Conservation (phyloP, 2,329 filamentous ascomycete species). For the Diaporthe citriasiana region DNA sequence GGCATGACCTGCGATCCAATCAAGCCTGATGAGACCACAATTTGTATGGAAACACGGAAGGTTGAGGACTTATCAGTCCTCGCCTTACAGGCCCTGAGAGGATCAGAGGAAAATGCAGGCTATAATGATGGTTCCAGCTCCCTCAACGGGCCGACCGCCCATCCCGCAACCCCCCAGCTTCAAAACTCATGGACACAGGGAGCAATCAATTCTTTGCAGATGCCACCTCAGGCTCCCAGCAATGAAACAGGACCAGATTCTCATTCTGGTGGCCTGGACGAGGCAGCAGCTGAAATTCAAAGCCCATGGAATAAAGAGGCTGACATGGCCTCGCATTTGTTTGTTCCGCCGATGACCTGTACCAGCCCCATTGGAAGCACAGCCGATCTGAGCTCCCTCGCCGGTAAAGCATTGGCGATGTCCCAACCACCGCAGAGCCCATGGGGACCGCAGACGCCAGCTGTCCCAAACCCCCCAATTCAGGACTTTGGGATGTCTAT, state of each 20-base stretch:
- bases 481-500: slow-evolving; percentile 64
- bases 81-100: neutral
- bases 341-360: slow-evolving; percentile 28
- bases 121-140: neutral
- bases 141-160: neutral
- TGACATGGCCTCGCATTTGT: slow-evolving; percentile 28
- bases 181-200: slow-evolving; percentile 18
- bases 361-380: slow-evolving; percentile 24
- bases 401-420: slow-evolving; percentile 36
- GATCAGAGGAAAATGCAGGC: neutral
- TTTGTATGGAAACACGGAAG: neutral
- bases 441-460: slow-evolving; percentile 39
- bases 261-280: neutral
- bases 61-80: neutral
- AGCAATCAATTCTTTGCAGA: neutral
- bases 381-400: slow-evolving; percentile 26
- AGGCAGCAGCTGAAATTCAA: neutral
- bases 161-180: neutral
- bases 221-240: slow-evolving; percentile 9
- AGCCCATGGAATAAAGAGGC: slow-evolving; percentile 26
- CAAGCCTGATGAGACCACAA: neutral
- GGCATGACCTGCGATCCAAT: neutral
- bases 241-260: neutral
- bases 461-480: slow-evolving; percentile 53
- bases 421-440: slow-evolving; percentile 48